Evolutionary conservation across 805 yeast genomes (phyloP).

Genomic region (Ascoidea tarda): DNA sequence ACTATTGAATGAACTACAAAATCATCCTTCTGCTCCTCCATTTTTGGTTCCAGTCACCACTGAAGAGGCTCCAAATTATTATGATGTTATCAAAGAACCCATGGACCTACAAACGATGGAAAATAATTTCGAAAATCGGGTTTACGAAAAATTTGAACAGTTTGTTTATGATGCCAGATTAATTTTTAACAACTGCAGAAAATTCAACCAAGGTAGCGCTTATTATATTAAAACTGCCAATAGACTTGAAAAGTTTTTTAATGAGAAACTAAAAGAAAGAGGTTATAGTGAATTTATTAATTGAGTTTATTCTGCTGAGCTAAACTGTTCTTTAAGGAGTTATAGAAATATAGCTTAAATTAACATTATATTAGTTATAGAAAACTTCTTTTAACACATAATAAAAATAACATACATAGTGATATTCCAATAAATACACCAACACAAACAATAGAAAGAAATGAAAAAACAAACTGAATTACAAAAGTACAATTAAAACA

Average conservation of each 20-base stretch:
- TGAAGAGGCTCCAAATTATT: slow-evolving; percentile 93
- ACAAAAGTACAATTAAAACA: not conserved
- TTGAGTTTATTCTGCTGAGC: not conserved
- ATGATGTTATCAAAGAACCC: slow-evolving; percentile 92
- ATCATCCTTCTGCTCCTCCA: slow-evolving; percentile 98
- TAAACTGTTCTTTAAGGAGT: too few relatives aligned
- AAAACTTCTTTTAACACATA: too few relatives aligned
- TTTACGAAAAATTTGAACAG: slow-evolving; percentile 81
- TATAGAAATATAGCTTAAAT: too few relatives aligned
- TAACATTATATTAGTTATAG: too few relatives aligned
- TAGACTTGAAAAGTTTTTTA: slow-evolving; percentile 82
- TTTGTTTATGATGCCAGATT: slow-evolving; percentile 80
- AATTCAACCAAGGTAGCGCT: slow-evolving; percentile 87
- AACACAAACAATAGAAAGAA: not conserved
- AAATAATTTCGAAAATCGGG: slow-evolving; percentile 79
- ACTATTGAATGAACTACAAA: slow-evolving; percentile 73
- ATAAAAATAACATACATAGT: not conserved
- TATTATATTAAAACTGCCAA: slow-evolving; percentile 93
- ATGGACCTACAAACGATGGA: slow-evolving; percentile 98
- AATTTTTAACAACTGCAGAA: slow-evolving; percentile 81
- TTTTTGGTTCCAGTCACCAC: slow-evolving; percentile 84
- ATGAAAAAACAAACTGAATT: not conserved
- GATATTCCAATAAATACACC: not conserved
- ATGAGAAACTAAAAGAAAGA: slow-evolving; percentile 59
- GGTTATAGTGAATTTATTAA: not conserved